A percentile compares a stretch with the other conserved stretches of the same genome.
These are phyloP conservation scores for Daldinia decipiens DNA, from an alignment of 495 filamentous ascomycete genomes.

Conservation along the genomic window DNA sequence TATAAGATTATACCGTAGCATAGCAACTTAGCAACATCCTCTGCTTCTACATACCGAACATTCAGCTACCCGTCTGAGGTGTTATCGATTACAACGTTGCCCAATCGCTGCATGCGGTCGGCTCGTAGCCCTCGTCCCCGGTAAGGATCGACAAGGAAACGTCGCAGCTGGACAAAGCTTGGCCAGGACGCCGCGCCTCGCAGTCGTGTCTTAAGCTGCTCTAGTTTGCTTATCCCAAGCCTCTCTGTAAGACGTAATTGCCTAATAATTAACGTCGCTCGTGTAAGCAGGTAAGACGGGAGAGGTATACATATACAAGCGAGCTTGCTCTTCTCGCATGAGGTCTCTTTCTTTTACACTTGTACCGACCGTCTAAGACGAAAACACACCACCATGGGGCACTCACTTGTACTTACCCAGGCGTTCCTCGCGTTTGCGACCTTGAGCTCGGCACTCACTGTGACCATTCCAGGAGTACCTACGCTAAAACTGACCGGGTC, in stretches of 20 bases:
- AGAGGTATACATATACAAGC: not conserved
- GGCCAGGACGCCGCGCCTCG: not conserved
- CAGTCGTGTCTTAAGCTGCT: slow-evolving; percentile 1
- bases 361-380: not conserved
- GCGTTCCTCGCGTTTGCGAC: slow-evolving; percentile 33
- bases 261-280: slow-evolving; percentile 1
- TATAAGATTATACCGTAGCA: slow-evolving; percentile 12
- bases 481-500: not conserved
- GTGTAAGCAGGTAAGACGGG: not conserved
- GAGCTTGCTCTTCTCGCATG: slow-evolving; percentile 7
- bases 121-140: not conserved
- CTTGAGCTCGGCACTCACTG: slow-evolving; percentile 15
- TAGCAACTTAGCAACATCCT: not conserved
- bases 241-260: slow-evolving; percentile 18
- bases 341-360: not conserved
- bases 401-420: slow-evolving; percentile 12
- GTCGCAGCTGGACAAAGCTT: slow-evolving; percentile 3
- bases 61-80: not conserved
- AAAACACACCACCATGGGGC: slow-evolving; percentile 24
- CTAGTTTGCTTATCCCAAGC: slow-evolving; percentile 1
- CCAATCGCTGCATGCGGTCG: not conserved
- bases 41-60: not conserved
- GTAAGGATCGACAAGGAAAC: slow-evolving; percentile 11
- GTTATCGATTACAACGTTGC: slow-evolving; percentile 3
- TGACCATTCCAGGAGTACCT: slow-evolving; percentile 3